These are phyloP conservation scores for Penicillium roqueforti DNA, from an alignment of 495 filamentous ascomycete genomes.

Conservation along the genomic window DNA sequence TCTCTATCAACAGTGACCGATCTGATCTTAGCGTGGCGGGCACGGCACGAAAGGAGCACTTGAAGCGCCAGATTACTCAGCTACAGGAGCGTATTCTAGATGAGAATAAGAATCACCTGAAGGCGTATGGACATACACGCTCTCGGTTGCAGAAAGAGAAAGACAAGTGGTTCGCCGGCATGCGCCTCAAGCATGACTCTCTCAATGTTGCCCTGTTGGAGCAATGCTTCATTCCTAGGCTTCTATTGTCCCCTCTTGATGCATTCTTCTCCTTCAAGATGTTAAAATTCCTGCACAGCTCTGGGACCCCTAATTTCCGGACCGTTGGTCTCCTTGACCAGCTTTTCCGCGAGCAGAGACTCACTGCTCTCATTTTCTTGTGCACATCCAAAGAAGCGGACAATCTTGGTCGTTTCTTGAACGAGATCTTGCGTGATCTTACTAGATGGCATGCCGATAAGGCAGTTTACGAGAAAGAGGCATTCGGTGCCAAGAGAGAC, in stretches of 20 bases:
- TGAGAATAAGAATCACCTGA: slow-evolving; percentile 67
- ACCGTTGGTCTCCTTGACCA: slow-evolving; percentile 79
- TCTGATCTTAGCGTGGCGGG: slow-evolving; percentile 62
- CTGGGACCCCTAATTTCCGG: slow-evolving; percentile 78
- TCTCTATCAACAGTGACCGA: slow-evolving; percentile 62
- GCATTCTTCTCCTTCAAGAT: slow-evolving; percentile 82
- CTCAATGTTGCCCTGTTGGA: slow-evolving; percentile 75
- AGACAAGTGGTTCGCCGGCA: slow-evolving; percentile 67
- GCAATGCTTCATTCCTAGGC: slow-evolving; percentile 82
- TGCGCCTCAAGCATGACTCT: slow-evolving; percentile 57
- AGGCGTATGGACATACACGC: slow-evolving; percentile 57
- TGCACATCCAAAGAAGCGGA: slow-evolving; percentile 88
- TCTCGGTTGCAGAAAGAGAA: slow-evolving; percentile 71
- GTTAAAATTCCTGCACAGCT: slow-evolving; percentile 77
- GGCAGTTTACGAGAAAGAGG: slow-evolving; percentile 72
- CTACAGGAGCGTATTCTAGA: slow-evolving; percentile 58
- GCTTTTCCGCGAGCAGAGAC: slow-evolving; percentile 73
- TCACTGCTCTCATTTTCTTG: slow-evolving; percentile 76
- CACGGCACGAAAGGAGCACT: slow-evolving; percentile 58
- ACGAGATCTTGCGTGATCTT: slow-evolving; percentile 72
- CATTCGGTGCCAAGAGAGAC: slow-evolving; percentile 57
- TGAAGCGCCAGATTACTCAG: slow-evolving; percentile 56
- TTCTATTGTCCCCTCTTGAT: slow-evolving; percentile 78
- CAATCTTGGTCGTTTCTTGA: slow-evolving; percentile 83
- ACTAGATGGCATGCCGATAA: slow-evolving; percentile 78